Conservation (phyloP, 805 yeast genomes). For the Huiozyma naganishii region DNA sequence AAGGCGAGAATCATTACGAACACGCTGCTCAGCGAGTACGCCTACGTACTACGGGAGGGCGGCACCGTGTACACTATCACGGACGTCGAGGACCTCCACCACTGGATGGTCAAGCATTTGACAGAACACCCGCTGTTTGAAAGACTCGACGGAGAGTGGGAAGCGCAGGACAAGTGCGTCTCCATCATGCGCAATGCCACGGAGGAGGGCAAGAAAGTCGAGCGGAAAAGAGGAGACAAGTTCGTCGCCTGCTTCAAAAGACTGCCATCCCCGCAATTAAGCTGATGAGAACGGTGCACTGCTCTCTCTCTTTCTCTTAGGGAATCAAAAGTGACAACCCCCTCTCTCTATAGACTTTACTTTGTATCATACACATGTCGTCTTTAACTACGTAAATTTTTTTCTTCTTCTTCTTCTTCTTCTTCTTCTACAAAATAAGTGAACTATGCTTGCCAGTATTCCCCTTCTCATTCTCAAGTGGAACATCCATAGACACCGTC, state of each 20-base stretch:
- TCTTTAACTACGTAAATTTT: too few species aligned
- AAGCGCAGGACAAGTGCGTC: constrained; percentile 69
- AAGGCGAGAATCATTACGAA: constrained; percentile 92
- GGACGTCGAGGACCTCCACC: constrained; percentile 85
- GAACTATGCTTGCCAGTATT: too few species aligned
- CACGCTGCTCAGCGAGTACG: constrained; percentile 83
- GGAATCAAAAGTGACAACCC: too few species aligned
- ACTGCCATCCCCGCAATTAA: constrained; percentile 43
- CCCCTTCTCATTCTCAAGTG: too few species aligned
- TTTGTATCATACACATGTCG: too few species aligned
- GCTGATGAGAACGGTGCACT: neutral
- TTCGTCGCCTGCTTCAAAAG: constrained; percentile 81
- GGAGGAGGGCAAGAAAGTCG: constrained; percentile 96
- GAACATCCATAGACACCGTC: too few species aligned
- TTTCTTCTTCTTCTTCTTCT: too few species aligned
- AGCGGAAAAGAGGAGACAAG: constrained; percentile 78
- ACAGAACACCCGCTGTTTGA: constrained; percentile 87
- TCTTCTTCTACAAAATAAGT: too few species aligned
- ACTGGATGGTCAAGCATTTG: constrained; percentile 92
- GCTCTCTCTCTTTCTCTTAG: neutral
- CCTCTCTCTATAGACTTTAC: too few species aligned
- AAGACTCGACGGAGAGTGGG: constrained; percentile 72
- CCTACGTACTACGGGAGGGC: constrained; percentile 75
- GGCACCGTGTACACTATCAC: constrained; percentile 92
- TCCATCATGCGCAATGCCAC: constrained; percentile 83